phyloP scores from a whole-genome alignment of 805 yeast species.

The Candida montana region DNA sequence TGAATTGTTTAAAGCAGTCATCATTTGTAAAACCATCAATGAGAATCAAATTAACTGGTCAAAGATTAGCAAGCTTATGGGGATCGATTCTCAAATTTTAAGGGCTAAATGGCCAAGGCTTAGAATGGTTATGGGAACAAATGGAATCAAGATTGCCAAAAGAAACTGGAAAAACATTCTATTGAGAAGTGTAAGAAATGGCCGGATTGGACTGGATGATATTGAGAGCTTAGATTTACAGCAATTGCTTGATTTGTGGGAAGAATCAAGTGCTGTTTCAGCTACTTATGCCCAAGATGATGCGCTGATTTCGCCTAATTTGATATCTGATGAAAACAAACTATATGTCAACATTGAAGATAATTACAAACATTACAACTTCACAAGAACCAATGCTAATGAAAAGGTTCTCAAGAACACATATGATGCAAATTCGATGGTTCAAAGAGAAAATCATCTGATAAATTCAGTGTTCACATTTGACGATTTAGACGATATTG shows the following conservation, averaged over 20 bases:
- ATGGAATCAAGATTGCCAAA: conserved; percentile 48
- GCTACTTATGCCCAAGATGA: neutral
- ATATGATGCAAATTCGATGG: conserved; percentile 57
- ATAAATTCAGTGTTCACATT: conserved; percentile 41
- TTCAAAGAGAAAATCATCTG: conserved; percentile 59
- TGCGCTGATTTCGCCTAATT: neutral
- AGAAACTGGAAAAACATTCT: conserved; percentile 65
- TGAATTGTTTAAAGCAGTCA: conserved; percentile 52
- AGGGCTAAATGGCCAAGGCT: conserved; percentile 68
- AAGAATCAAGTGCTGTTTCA: conserved; percentile 35
- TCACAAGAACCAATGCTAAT: conserved; percentile 27
- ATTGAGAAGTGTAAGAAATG: conserved; percentile 51
- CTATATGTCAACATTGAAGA: conserved; percentile 36
- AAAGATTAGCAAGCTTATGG: conserved; percentile 46
- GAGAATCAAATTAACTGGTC: conserved; percentile 62
- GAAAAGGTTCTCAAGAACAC: conserved; percentile 29
- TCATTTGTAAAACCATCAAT: conserved; percentile 58
- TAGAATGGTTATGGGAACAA: conserved; percentile 53
- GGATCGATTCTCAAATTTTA: conserved; percentile 38
- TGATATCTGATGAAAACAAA: conserved; percentile 16
- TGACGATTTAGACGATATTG: conserved; percentile 1
- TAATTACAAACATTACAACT: conserved; percentile 42
- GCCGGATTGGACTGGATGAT: conserved; percentile 43
- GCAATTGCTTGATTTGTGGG: conserved; percentile 62
- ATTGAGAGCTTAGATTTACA: conserved; percentile 45